These are phyloP conservation scores for Capsella bursapastoris DNA, from an alignment of 345 rosid genomes.

Conservation along the genomic window DNA sequence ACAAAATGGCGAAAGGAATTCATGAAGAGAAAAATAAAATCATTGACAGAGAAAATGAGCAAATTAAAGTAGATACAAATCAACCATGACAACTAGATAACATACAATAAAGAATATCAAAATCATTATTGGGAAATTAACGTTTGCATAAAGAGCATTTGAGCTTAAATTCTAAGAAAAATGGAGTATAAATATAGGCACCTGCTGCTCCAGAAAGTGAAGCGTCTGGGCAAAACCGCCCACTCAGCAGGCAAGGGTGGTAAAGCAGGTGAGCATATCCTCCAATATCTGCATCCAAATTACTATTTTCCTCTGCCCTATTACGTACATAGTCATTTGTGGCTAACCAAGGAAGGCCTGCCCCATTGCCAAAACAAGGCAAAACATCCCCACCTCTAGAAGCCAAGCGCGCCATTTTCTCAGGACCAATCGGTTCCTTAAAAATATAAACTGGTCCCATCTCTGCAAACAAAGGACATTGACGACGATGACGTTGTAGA, in stretches of 20 bases:
- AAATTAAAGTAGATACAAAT: constrained; percentile 23
- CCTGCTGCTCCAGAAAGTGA: constrained; percentile 96
- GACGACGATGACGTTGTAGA: constrained; percentile 98
- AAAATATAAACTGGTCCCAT: constrained; percentile 97
- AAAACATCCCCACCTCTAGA: constrained; percentile 94
- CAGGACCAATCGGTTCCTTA: constrained; percentile 95
- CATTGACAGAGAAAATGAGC: constrained; percentile 19
- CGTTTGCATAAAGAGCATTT: constrained; percentile 18
- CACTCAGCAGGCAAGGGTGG: constrained; percentile 86
- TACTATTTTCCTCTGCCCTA: constrained; percentile 76
- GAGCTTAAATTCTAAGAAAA: constrained; percentile 10
- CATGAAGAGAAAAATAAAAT: constrained; percentile 8
- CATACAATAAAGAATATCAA: constrained; percentile 26
- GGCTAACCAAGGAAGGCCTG: constrained; percentile 97
- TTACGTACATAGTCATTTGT: constrained; percentile 64
- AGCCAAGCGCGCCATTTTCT: constrained; percentile 89
- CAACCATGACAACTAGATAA: constrained; percentile 22
- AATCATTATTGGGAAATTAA: constrained; percentile 7
- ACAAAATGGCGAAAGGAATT: constrained; percentile 16
- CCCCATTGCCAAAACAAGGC: constrained; percentile 90
- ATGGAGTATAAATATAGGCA: constrained; percentile 44
- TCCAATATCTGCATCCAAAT: constrained; percentile 91
- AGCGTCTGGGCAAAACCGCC: constrained; percentile 98
- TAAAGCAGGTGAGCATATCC: constrained; percentile 86
- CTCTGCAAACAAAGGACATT: constrained; percentile 98